Conservation (phyloP, 305 asterid genomes). For the Fraxinus sp. region DNA sequence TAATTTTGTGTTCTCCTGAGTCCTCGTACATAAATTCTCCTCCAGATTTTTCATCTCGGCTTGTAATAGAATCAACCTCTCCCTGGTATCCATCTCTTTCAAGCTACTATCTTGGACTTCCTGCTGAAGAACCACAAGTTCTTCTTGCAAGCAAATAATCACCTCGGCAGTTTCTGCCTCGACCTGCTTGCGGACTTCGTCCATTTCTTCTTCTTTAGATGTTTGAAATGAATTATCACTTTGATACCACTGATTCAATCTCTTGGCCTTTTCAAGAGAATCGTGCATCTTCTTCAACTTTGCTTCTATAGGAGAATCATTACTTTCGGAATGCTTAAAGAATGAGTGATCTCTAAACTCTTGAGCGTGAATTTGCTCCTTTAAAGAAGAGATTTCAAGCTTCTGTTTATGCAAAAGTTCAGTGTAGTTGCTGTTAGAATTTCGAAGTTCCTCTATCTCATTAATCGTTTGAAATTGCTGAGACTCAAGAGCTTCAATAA, state of each 20-base stretch:
- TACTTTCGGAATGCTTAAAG: constrained; percentile 36
- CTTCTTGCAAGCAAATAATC: constrained; percentile 95
- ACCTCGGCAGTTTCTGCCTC: constrained; percentile 99
- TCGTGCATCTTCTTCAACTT: constrained; percentile 81
- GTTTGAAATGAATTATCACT: constrained; percentile 59
- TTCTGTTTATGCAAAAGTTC: constrained; percentile 54
- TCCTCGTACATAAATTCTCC: constrained; percentile 38
- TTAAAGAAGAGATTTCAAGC: constrained; percentile 57
- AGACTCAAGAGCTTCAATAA: constrained; percentile 87
- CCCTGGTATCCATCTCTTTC: constrained; percentile 64
- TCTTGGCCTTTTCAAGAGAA: constrained; percentile 86
- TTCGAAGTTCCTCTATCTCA: constrained; percentile 75
- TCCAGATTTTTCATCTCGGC: constrained; percentile 51
- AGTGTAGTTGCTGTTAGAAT: constrained; percentile 39
- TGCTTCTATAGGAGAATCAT: constrained; percentile 59
- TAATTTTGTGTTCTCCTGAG: constrained; percentile 54
- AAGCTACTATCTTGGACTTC: constrained; percentile 63
- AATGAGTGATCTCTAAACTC: constrained; percentile 48
- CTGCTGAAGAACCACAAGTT: constrained; percentile 76
- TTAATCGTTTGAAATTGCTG: constrained; percentile 64
- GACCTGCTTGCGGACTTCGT: constrained; percentile 85
- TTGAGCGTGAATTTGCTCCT: constrained; percentile 38
- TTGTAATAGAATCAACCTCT: constrained; percentile 42
- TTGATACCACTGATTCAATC: constrained; percentile 61
- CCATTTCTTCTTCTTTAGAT: constrained; percentile 69